A percentile compares a stretch with the other conserved stretches of the same genome.
Conservation (phyloP, 2,329 filamentous ascomycete species). For the Xylaria sp. region DNA sequence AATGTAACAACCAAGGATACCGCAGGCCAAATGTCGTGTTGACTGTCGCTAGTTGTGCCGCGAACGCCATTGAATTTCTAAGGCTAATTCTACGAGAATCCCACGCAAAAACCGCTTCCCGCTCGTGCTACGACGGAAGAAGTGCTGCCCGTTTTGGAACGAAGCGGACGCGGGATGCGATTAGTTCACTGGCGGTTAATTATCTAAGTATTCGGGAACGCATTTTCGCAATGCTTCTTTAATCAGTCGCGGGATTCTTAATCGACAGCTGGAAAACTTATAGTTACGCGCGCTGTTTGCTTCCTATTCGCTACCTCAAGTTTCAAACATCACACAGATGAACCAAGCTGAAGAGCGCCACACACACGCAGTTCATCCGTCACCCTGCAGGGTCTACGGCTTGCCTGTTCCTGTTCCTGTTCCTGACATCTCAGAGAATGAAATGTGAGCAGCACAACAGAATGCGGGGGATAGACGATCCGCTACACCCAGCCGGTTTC, state of each 20-base stretch:
- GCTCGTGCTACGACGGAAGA: slow-evolving; percentile 13
- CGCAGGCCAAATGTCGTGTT: slow-evolving; percentile 1
- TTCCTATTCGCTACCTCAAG: slow-evolving; percentile 25
- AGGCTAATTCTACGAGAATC: background rate
- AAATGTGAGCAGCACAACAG: slow-evolving; percentile 29
- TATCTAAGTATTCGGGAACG: slow-evolving; percentile 2
- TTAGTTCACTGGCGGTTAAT: slow-evolving; percentile 26
- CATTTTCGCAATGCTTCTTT: background rate
- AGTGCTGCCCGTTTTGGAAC: slow-evolving; percentile 16
- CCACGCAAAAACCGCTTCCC: background rate
- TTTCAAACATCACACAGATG: slow-evolving; percentile 25
- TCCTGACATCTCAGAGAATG: slow-evolving; percentile 30
- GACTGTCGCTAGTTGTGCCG: background rate
- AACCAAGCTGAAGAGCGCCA: slow-evolving; percentile 14
- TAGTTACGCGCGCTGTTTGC: slow-evolving; percentile 24
- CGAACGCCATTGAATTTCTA: background rate
- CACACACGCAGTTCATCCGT: slow-evolving; percentile 10
- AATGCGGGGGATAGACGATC: slow-evolving; percentile 26
- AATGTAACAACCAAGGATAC: slow-evolving; percentile 17
- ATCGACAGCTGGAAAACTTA: slow-evolving; percentile 15
- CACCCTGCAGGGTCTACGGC: slow-evolving; percentile 17
- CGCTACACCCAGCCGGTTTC: slow-evolving; percentile 17
- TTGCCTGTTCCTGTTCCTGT: slow-evolving; percentile 30
- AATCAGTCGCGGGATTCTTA: slow-evolving; percentile 18
- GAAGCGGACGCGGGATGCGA: slow-evolving; percentile 18